Conservation (phyloP, 1,139 yeast species). For the Pichia cactophila region DNA sequence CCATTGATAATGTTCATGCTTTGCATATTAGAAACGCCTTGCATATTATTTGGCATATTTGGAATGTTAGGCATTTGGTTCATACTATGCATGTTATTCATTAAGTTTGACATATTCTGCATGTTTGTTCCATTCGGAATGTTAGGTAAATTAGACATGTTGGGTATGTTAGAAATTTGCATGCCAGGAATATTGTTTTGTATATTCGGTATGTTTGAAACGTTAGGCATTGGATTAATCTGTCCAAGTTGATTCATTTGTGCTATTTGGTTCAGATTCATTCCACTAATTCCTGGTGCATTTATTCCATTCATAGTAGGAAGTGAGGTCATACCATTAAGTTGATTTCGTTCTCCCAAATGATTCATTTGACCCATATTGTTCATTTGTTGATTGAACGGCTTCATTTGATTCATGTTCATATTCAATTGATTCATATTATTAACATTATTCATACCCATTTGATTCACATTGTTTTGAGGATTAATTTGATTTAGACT, state of each 20-base stretch:
- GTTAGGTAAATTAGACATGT: not conserved
- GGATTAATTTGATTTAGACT: conserved; percentile 1
- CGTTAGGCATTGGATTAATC: conserved; percentile 2
- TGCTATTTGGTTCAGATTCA: not conserved
- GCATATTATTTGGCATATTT: not conserved
- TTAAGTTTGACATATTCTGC: not conserved
- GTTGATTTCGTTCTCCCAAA: not conserved
- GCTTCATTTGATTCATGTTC: conserved; percentile 1
- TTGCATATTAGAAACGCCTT: conserved; percentile 2
- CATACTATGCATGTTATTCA: not conserved
- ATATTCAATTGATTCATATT: not conserved
- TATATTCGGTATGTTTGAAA: conserved; percentile 2
- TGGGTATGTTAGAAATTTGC: conserved; percentile 1
- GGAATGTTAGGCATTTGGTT: conserved; percentile 3
- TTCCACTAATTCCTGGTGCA: conserved; percentile 1
- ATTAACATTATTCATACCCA: not conserved
- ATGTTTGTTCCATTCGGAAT: not conserved
- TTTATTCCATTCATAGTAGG: conserved; percentile 3
- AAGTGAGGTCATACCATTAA: conserved; percentile 6
- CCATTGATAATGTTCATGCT: not conserved
- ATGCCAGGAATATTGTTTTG: not conserved
- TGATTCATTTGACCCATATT: not conserved
- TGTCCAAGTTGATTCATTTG: not conserved
- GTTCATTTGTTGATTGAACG: not conserved
- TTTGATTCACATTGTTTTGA: conserved; percentile 3